Percentiles rank a stretch among this genome's conserved stretches.
Evolutionary conservation across 768 basidiomycete species (phyloP).

Genomic region (Podaxis carcinomalis): DNA sequence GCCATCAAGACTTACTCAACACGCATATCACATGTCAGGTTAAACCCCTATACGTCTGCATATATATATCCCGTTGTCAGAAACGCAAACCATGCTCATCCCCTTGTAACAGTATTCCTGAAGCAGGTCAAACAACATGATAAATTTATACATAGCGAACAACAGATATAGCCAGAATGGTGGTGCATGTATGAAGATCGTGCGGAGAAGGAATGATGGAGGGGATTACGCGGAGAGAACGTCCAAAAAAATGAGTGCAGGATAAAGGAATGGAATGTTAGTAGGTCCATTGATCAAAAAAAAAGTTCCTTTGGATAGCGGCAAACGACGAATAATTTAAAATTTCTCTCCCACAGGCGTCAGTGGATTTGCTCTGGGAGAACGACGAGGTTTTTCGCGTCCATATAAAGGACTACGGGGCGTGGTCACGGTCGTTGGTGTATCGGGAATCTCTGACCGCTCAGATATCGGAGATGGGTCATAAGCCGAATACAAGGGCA

Average conservation of each 20-base stretch:
- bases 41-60: no score
- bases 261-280: neutral
- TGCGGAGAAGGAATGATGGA: neutral
- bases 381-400: neutral
- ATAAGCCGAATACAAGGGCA: neutral
- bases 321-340: neutral
- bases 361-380: neutral
- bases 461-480: conserved; percentile 7
- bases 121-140: neutral
- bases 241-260: neutral
- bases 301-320: no score
- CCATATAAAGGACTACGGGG: neutral
- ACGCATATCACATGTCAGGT: no score
- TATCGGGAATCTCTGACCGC: neutral
- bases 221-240: no score
- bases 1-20: no score
- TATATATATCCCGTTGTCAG: no score
- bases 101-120: no score
- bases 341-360: conserved; percentile 3
- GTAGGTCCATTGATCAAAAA: neutral
- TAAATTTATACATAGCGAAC: neutral
- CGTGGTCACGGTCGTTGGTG: neutral
- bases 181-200: neutral
- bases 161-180: neutral
- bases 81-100: no score